phyloP scores from a whole-genome alignment of 2,329 filamentous ascomycete species.

The Bipolaris zeicola region DNA sequence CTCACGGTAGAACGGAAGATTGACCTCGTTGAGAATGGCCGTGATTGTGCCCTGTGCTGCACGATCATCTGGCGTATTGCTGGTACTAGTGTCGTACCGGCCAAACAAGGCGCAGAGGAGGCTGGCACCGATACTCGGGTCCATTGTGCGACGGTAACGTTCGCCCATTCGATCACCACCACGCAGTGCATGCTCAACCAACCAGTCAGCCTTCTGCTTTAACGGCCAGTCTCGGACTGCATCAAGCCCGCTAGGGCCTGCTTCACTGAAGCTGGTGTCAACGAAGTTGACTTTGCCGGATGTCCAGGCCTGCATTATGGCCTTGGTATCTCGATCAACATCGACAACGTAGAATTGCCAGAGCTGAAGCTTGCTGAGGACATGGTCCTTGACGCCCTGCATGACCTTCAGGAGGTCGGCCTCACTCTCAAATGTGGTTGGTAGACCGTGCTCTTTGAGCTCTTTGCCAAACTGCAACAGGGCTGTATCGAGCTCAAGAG shows the following conservation, averaged over 20 bases:
- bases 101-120: conserved; percentile 73
- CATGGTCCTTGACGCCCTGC: conserved; percentile 79
- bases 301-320: conserved; percentile 74
- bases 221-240: conserved; percentile 60
- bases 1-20: conserved; percentile 87
- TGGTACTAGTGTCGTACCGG: conserved; percentile 62
- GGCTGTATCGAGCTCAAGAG: conserved; percentile 76
- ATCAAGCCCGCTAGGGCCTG: conserved; percentile 58
- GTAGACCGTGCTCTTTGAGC: conserved; percentile 71
- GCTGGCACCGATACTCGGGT: conserved; percentile 72
- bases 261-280: conserved; percentile 57
- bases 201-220: conserved; percentile 66
- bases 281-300: conserved; percentile 63
- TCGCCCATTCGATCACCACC: conserved; percentile 78
- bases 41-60: conserved; percentile 59
- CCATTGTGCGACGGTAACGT: conserved; percentile 73
- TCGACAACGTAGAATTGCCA: conserved; percentile 95
- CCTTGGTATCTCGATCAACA: conserved; percentile 72
- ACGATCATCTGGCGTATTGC: conserved; percentile 58
- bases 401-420: conserved; percentile 82
- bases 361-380: conserved; percentile 75
- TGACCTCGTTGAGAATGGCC: conserved; percentile 79
- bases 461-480: conserved; percentile 69
- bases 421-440: conserved; percentile 70
- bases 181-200: conserved; percentile 71